Percentiles rank a stretch among this genome's conserved stretches.
Conservation (phyloP, 176 grass and related monocot genomes). For the Triticum turgidum region DNA sequence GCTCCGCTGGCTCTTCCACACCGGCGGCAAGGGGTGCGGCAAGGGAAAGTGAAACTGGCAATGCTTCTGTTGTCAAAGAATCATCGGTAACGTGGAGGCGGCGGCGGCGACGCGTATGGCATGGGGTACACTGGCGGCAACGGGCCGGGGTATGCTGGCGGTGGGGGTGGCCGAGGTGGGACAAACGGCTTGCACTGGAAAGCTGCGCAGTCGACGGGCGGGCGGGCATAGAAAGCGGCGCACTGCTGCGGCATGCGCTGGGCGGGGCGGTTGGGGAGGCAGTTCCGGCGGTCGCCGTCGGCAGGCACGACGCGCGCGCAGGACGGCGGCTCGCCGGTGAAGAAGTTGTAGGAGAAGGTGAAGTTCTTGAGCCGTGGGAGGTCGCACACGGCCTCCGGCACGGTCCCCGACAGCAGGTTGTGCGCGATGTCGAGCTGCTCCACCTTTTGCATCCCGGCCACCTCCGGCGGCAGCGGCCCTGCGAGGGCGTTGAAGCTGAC, state of each 20-base stretch:
- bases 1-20: slow-evolving; percentile 21
- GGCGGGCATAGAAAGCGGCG: slow-evolving; percentile 35
- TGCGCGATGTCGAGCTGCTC: slow-evolving; percentile 76
- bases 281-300: slow-evolving; percentile 39
- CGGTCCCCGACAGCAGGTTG: slow-evolving; percentile 36
- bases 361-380: slow-evolving; percentile 47
- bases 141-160: slow-evolving; percentile 49
- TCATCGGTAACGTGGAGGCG: slow-evolving; percentile 62
- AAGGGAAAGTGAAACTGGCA: slow-evolving; percentile 4
- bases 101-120: slow-evolving; percentile 83
- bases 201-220: slow-evolving; percentile 43
- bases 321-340: slow-evolving; percentile 51
- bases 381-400: slow-evolving; percentile 41
- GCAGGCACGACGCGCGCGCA: slow-evolving; percentile 41
- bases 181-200: slow-evolving; percentile 61
- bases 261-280: slow-evolving; percentile 49
- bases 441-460: slow-evolving; percentile 46
- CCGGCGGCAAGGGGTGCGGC: background rate
- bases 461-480: slow-evolving; percentile 50
- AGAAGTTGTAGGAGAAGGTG: slow-evolving; percentile 46
- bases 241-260: slow-evolving; percentile 61
- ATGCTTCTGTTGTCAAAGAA: background rate
- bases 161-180: slow-evolving; percentile 39
- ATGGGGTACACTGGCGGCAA: slow-evolving; percentile 73
- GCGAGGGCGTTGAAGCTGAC: slow-evolving; percentile 58